Evolutionary conservation across 169 alveolate species (phyloP), one percentile per base, ranked within the genome.

Genomic region (Fabrea salina): DNA sequence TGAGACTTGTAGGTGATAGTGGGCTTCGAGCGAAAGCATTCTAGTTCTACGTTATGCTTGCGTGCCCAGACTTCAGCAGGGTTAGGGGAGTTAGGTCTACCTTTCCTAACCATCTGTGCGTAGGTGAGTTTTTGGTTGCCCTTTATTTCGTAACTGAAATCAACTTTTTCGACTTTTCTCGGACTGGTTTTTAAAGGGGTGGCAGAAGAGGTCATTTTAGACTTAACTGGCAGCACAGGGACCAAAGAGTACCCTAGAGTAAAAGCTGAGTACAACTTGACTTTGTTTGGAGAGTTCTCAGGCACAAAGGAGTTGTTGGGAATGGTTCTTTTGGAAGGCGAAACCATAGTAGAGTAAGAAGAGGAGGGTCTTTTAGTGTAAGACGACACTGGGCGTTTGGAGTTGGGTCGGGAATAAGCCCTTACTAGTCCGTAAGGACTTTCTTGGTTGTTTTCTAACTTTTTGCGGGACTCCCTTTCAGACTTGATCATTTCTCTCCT

Each of bases 31-130:
- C n/a, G n/a, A n/a, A n/a, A n/a, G n/a, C n/a, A n/a, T 56, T 56
- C 25, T 56, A 56, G 27, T n/a, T 56, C 27, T 16, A 56, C 27
- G n/a, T 16, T n/a, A 25, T 56, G 27, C 11, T 25, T 56, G n/a
- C 27, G 16, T 7, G 78, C 78, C 64, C 78, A 67, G n/a, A 67
- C 59, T n/a, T 67, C 78, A 1, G 64, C 78, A 3, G 78, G 78
- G 27, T 67, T 67, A 41, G 78, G 78, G 7, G 61, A 41, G 1
- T 6, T 11, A 67, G 78, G 78, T 43, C 78, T 37, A n/a, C 59
- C 59, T 43, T 43, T 37, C 44, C 59, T 37, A 16, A 67, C 64
- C 27, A n/a, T 37, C 41, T 67, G 22, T 19, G 61, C 78, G 32
- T 22, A 67, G 4, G 61, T 67, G 39, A 22, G 50, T n/a, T 41